Evolutionary conservation across 2,329 filamentous ascomycete species (phyloP), one percentile per base, ranked within the genome.

Genomic region (Periconia macrospinosa): DNA sequence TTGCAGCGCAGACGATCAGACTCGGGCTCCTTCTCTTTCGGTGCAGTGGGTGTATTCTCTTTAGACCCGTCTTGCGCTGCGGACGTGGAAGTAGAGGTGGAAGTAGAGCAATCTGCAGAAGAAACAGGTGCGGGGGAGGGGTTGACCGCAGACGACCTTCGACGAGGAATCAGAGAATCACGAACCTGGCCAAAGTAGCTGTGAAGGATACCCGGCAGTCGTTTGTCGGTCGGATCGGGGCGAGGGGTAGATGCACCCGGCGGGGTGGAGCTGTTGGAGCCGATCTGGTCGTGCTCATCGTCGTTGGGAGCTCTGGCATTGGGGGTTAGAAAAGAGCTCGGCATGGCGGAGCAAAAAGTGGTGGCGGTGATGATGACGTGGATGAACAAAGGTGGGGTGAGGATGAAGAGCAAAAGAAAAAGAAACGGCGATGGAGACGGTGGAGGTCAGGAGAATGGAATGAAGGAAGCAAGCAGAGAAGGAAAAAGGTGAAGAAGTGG

Each of bases 131-230:
- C 69, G 68, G 73, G 72, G 69, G 68, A 67, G 62, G 68, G 64
- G 64, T 67, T 70, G 55, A 66, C 64, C 63, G 65, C 60, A 62
- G 71, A 73, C 57, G 70, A 72, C 66, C 73, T 75, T 65, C 71
- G 69, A 60, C 70, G 67, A 60, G 70, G 67, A 62, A 74, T 71
- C 84, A 86, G 83, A 68, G 73, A 75, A 62, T 85, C 84, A 97
- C 94, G 88, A 96, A 99, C 94, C 93, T 99, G 94, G 81, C 89
- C 89, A 84, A 97, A 96, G 83, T 94, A 97, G 82, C 89, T 95
- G 76, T 87, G 85, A 84, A 94, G 89, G 80, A 97, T 96, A 74
- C 92, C 91, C 65, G 94, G 94, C 73, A 96, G 83, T 78, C 94
- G 89, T 80, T 96, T 97, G 80, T 99, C 94, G 71, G 90, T 88